Conservation (phyloP, 139 green algal species). For the Coelastrella sp. region DNA sequence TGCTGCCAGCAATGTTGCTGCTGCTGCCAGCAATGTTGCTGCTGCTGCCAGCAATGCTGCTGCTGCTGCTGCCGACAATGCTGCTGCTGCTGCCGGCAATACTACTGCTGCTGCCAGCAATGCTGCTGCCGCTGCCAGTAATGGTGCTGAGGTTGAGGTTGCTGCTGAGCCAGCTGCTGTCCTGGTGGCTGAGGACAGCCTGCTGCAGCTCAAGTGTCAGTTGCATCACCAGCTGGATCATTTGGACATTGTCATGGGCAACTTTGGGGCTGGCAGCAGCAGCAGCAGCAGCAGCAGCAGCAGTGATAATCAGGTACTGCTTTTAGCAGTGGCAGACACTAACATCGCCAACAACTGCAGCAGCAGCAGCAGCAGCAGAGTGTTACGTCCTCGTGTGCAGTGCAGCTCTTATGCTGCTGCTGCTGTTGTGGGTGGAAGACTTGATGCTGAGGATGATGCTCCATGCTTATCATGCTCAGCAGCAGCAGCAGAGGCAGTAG, state of each 20-base stretch:
- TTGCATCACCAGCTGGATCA: slow-evolving; percentile 6
- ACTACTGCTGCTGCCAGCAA: neutral
- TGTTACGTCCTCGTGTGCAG: no score
- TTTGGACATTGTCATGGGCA: neutral
- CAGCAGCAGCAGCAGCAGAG: no score
- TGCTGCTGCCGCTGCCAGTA: neutral
- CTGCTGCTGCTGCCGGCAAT: no score
- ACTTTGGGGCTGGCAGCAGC: neutral
- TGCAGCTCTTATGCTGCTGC: no score
- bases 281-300: neutral
- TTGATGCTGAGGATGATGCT: no score
- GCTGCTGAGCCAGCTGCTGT: neutral
- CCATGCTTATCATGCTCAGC: neutral
- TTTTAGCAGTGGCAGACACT: no score
- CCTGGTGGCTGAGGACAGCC: neutral
- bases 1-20: no score
- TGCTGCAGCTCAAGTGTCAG: neutral
- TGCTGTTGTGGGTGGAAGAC: no score
- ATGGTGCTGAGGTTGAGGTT: neutral
- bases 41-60: neutral
- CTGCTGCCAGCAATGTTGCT: neutral
- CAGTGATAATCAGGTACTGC: neutral
- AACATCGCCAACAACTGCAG: no score
- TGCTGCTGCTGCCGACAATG: neutral
- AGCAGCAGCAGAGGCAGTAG: neutral